Evolutionary conservation across 176 grass and related monocot genomes (phyloP), one percentile per base, ranked within the genome.

Genomic region (Cenchrus purpureus): DNA sequence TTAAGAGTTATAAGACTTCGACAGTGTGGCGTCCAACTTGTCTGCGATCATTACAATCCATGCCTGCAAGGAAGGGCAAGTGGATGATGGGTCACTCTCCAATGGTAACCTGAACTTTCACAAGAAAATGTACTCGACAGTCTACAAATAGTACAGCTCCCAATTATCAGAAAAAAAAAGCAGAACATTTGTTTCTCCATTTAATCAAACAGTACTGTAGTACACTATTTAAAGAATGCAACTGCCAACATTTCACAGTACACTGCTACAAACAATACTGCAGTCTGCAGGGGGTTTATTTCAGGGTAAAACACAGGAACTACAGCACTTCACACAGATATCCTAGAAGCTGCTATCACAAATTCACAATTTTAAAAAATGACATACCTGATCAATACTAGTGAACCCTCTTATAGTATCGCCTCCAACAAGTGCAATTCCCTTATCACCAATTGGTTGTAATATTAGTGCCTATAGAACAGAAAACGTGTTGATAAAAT

Each of bases 351-450:
- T 0, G 7, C 17, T 67, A 28, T 10, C 10, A 75, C 34, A 22
- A 64, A 40, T 40, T 44, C 51, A 53, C 12, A 13, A 52, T 13
- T 6, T 17, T 14, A 46, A 57, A 84, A 82, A 85, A 55, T n/a
- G 7, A 7, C 22, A 81, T 58, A 87, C 95, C 89, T 98, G 96
- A 82, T 94, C 93, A 86, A 91, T 58, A 75, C 89, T 89, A 49
- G 87, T 98, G 84, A 98, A 94, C 20, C 90, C 96, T 86, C 91
- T 98, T 56, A 98, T 86, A 83, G 84, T 95, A 56, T 98, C 93
- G 16, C 96, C 96, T 61, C 96, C 96, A 79, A 94, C 73, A 51
- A 94, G 75, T 70, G 83, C 88, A 79, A 98, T 77, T 85, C 96
- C 96, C 67, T 65, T 89, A 76, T 98, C 83, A 10, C 93, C 96